Evolutionary conservation across 2,329 filamentous ascomycete species (phyloP), one percentile per base, ranked within the genome.

Genomic region (Aspergillus sclerotialis): DNA sequence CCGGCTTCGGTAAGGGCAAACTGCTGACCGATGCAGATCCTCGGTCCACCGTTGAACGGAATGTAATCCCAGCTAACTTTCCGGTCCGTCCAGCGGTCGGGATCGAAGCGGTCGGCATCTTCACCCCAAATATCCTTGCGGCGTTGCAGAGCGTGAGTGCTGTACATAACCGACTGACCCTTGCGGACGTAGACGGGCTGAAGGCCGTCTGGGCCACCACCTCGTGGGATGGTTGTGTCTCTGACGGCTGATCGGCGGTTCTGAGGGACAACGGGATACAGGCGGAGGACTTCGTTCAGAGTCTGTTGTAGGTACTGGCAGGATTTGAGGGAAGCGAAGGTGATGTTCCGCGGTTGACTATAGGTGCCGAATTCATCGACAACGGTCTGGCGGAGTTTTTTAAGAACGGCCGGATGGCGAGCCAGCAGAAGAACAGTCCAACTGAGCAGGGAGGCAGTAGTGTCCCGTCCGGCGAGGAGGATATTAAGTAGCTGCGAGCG

Each of bases 21-120:
- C 58, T 90, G 82, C 68, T 90, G 82, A 2, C 83, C 82, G 39
- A 88, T 76, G 59, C 83, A 85, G 52, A 85, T 82, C 19, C 83
- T 67, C 28, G 82, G 79, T 1, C 82, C 82, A 8, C 80, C 80
- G 53, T 85, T 86, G 60, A 87, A 86, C 4, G 83, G 82, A 27
- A 87, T 72, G 53, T 83, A 87, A 42, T 80, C 73, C 76, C 81
- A 84, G 0, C 76, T 75, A 5, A 40, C 41, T 50, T 72, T 73
- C 1, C 79, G 80, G 51, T 77, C 73, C 72, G 76, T 63, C 82
- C 82, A 88, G 37, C 82, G 69, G 30, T 85, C 81, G 1, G 83
- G 83, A 39, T 67, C 69, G 61, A 78, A 87, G 21, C 66, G 52
- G 0, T 67, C 57, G 1, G 67, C 67, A 30, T 73, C 69, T 0